These are phyloP conservation scores for Prunus kanzakura DNA, from an alignment of 306 rosid genomes.

Conservation along the genomic window DNA sequence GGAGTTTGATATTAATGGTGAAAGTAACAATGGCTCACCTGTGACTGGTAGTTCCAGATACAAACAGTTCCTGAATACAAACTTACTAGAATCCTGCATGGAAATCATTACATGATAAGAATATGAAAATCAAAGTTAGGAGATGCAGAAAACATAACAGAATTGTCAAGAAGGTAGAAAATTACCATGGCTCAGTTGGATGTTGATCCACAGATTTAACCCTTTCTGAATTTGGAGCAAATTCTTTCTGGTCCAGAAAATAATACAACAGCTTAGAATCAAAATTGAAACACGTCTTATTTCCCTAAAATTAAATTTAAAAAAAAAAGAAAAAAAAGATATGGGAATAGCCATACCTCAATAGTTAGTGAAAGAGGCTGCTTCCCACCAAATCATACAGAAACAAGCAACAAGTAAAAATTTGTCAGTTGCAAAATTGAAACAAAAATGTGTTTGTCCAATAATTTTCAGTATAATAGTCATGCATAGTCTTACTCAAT, in stretches of 20 bases:
- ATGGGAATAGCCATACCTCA: conserved; percentile 39
- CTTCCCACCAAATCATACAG: conserved; percentile 4
- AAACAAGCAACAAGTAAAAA: background rate
- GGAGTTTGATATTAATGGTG: no score
- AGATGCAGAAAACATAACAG: no score
- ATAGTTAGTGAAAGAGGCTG: conserved; percentile 42
- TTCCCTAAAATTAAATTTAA: no score
- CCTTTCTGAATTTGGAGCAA: conserved; percentile 65
- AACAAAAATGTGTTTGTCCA: conserved; percentile 12
- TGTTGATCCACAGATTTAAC: conserved; percentile 73
- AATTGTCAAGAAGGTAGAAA: background rate
- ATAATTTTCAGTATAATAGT: background rate
- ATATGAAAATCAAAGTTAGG: no score
- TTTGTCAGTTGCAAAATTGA: no score
- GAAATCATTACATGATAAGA: no score
- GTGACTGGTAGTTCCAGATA: no score
- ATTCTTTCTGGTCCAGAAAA: conserved; percentile 45
- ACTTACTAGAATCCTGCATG: no score
- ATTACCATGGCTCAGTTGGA: conserved; percentile 82
- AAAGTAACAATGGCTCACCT: no score
- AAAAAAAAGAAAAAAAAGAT: background rate
- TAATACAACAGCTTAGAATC: background rate
- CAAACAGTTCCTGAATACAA: no score
- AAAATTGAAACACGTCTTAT: background rate
- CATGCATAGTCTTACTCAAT: no score